Conservation (phyloP, 805 yeast genomes). For the Schwanniomyces pseudopolymorphus region DNA sequence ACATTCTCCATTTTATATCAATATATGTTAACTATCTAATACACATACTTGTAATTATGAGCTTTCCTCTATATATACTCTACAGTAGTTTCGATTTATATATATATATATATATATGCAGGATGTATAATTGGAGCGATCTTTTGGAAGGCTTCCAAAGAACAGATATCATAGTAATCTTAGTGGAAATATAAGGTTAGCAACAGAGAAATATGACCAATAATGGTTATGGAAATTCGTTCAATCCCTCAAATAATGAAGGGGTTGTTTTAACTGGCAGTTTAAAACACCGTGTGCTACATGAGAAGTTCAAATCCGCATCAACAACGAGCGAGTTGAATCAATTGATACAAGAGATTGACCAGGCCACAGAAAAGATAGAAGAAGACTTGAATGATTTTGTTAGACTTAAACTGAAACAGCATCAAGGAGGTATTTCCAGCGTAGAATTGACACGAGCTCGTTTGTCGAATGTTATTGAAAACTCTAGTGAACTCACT, state of each 20-base stretch:
- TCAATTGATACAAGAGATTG: conserved; percentile 26
- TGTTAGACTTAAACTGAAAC: conserved; percentile 22
- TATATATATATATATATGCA: not conserved
- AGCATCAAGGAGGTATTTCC: conserved; percentile 38
- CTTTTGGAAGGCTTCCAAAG: not conserved
- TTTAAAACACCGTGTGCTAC: conserved; percentile 6
- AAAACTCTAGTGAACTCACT: conserved; percentile 55
- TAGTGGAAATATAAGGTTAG: not conserved
- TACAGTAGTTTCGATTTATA: too few relatives aligned
- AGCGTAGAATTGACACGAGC: conserved; percentile 60
- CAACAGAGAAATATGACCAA: conserved; percentile 1
- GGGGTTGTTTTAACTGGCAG: not conserved
- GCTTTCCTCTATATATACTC: too few relatives aligned
- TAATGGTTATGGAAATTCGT: not conserved
- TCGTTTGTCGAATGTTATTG: conserved; percentile 59
- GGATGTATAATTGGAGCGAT: not conserved
- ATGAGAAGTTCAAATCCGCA: conserved; percentile 18
- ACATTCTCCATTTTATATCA: not conserved
- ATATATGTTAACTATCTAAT: not conserved
- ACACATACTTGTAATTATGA: not conserved
- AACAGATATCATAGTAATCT: not conserved
- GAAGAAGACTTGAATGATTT: conserved; percentile 27
- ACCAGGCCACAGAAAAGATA: conserved; percentile 18
- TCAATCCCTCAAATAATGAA: conserved; percentile 1
- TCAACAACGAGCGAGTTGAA: conserved; percentile 28